Percentiles rank a stretch among this genome's conserved stretches.
Conservation (phyloP, 2,329 filamentous ascomycete species). For the Grosmannia clavigera region DNA sequence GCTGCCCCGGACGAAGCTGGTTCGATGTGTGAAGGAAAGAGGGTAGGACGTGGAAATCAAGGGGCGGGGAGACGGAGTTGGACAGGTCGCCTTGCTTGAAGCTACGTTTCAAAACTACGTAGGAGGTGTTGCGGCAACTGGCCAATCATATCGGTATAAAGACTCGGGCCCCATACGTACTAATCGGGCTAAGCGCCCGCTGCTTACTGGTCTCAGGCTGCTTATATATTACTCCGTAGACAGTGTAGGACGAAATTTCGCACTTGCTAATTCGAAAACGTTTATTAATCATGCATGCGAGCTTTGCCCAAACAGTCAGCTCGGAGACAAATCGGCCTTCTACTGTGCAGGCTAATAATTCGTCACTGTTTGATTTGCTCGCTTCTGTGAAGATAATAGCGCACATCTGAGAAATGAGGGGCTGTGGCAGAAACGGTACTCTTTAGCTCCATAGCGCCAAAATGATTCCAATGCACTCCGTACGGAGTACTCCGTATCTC, state of each 20-base stretch:
- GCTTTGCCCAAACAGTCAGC: neutral
- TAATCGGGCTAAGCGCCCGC: neutral
- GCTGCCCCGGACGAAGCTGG: neutral
- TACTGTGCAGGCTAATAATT: neutral
- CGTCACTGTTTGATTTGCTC: neutral
- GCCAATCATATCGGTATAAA: neutral
- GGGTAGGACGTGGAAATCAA: neutral
- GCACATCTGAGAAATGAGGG: neutral
- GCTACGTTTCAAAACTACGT: conserved; percentile 9
- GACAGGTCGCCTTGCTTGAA: conserved; percentile 1
- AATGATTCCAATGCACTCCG: no score
- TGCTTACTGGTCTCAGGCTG: no score
- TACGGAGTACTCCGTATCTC: no score
- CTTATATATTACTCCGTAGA: neutral
- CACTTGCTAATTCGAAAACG: neutral
- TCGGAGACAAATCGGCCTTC: neutral
- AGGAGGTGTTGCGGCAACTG: neutral
- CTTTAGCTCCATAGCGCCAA: neutral
- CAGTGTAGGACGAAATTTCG: neutral
- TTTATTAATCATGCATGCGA: neutral
- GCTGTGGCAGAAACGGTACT: neutral
- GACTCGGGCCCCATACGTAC: no score
- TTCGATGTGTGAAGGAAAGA: neutral
- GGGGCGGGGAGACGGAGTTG: neutral
- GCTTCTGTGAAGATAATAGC: neutral